Percentiles rank a stretch among this genome's conserved stretches.
phyloP scores from a whole-genome alignment of 768 basidiomycete genomes.

The Lenzites betulinus region DNA sequence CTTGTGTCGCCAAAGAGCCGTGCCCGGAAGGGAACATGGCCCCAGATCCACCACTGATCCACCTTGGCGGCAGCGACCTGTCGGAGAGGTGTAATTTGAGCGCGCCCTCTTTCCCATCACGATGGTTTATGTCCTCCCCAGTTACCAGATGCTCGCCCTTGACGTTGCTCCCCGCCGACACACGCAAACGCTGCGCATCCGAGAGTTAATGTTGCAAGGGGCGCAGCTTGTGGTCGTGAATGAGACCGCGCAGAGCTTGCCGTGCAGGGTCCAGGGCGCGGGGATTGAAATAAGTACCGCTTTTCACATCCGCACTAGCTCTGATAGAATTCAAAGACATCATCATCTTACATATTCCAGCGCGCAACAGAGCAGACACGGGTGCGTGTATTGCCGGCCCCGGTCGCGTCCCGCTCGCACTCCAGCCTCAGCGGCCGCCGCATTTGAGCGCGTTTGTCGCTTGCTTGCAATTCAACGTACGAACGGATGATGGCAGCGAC shows the following conservation, averaged over 20 bases:
- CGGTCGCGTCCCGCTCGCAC: too few relatives aligned
- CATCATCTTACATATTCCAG: neutral
- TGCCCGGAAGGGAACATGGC: too few relatives aligned
- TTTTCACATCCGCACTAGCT: neutral
- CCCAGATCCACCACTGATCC: too few relatives aligned
- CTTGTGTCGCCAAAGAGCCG: neutral
- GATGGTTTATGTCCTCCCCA: conserved; percentile 3
- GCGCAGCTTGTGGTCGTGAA: too few relatives aligned
- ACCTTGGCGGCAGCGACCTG: conserved; percentile 9
- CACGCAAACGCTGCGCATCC: neutral
- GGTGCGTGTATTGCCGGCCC: too few relatives aligned
- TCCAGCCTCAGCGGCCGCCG: neutral
- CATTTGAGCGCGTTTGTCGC: neutral
- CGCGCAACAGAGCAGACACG: neutral
- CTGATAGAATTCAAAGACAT: neutral
- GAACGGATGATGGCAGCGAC: too few relatives aligned
- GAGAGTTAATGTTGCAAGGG: neutral
- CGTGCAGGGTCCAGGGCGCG: neutral
- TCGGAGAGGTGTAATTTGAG: conserved; percentile 11
- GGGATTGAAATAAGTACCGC: too few relatives aligned
- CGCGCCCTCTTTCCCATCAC: neutral
- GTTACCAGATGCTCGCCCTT: neutral
- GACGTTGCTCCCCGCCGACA: neutral
- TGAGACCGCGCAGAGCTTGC: neutral
- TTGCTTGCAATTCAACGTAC: too few relatives aligned